Conservation (phyloP, 805 yeast species). For the Saccharomycopsis schoenii region DNA sequence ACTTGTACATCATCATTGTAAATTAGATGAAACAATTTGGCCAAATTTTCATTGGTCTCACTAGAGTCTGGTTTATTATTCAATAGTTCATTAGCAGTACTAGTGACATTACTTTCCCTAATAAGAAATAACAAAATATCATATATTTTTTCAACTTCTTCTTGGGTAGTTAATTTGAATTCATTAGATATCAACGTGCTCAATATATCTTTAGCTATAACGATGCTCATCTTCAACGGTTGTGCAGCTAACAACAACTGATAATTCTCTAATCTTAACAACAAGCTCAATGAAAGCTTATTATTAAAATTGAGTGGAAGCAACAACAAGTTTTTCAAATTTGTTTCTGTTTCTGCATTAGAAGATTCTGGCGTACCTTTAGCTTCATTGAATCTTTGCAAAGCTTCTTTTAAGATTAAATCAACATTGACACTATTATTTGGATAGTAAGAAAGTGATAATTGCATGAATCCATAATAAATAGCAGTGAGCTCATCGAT, state of each 20-base stretch:
- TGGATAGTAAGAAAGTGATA: conserved; percentile 62
- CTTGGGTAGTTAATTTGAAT: conserved; percentile 30
- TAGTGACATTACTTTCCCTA: conserved; percentile 23
- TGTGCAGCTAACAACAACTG: conserved; percentile 46
- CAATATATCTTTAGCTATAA: conserved; percentile 52
- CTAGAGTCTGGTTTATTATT: conserved; percentile 20
- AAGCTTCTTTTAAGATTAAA: conserved; percentile 47
- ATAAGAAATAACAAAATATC: conserved; percentile 49
- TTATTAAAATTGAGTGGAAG: conserved; percentile 35
- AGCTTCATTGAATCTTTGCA: conserved; percentile 29
- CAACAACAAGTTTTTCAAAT: conserved; percentile 37
- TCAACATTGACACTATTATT: conserved; percentile 51
- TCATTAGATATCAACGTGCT: conserved; percentile 39
- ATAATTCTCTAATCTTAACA: conserved; percentile 40
- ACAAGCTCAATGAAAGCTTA: conserved; percentile 18
- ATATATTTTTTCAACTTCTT: conserved; percentile 51
- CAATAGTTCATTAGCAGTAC: conserved; percentile 20
- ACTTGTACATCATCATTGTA: conserved; percentile 37
- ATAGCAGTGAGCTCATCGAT: conserved; percentile 55
- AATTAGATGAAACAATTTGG: conserved; percentile 61
- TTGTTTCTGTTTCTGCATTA: conserved; percentile 25
- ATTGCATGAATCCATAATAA: conserved; percentile 52
- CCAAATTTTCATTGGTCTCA: conserved; percentile 28
- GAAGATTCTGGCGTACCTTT: conserved; percentile 21
- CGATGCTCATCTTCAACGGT: conserved; percentile 40